Evolutionary conservation across 306 rosid genomes (phyloP), one percentile per base, ranked within the genome.

Genomic region (Cicer arietinum): DNA sequence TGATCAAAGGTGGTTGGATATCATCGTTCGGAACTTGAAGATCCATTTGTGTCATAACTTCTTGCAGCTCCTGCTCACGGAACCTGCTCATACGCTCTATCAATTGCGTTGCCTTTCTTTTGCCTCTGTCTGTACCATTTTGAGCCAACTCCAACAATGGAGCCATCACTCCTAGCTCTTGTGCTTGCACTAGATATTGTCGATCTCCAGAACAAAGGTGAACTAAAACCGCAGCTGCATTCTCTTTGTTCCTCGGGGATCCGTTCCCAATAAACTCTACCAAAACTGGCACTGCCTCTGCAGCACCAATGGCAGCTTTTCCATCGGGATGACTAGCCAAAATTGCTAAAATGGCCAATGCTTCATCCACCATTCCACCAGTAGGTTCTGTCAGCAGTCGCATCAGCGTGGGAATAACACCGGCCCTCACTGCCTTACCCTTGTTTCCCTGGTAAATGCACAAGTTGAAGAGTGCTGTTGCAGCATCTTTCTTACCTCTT

Each of bases 401-500:
- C 99, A 95, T 95, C 56, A 95, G 78, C 22, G 97, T 92, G 43
- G 98, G 94, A 79, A 95, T 87, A 43, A 90, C 94, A 53, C 99
- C 98, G 1, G 99, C 98, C 77, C 99, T 86, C 56, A 95, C 92
- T 4, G 98, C 99, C 84, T 82, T 95, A 50, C 96, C 99, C 83
- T 95, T 95, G 87, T 95, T 95, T 51, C 98, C 99, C 71, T 89
- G 96, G 88, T 89, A 92, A 67, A 95, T 95, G 88, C 98, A 95
- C 80, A 95, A 71, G 73, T 95, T 95, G 88, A 95, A 95, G 63
- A 95, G 97, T 67, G 98, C 99, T 22, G 99, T 90, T 39, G 99
- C 99, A 42, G 99, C 98, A 74, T 95, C 99, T 57, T 95, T 95
- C 90, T 92, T 92, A 61, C 99, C 99, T 81, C 99, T 92, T 82